phyloP scores from a whole-genome alignment of 257 asterid species.

The Petunia axillaris region DNA sequence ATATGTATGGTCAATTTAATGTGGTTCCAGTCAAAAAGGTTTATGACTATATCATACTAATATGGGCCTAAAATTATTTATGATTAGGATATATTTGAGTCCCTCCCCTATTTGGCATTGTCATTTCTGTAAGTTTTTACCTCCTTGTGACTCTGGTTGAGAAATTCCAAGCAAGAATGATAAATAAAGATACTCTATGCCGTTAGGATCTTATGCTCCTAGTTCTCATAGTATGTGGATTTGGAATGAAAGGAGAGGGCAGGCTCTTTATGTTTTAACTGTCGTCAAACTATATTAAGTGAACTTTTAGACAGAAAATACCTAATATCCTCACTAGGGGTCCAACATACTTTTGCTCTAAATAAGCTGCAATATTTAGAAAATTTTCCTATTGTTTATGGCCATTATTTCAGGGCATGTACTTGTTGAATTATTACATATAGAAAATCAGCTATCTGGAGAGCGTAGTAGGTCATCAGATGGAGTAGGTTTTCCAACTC shows the following conservation, averaged over 20 bases:
- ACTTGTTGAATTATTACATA: neutral
- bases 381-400: neutral
- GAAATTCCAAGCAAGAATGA: neutral
- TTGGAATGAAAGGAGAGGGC: too few relatives aligned
- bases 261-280: neutral
- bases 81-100: constrained; percentile 26
- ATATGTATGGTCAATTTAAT: constrained; percentile 23
- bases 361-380: neutral
- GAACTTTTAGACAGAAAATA: too few relatives aligned
- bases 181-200: neutral
- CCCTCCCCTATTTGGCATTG: neutral
- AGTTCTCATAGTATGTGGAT: neutral
- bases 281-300: too few relatives aligned
- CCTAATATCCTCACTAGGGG: neutral
- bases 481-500: constrained; percentile 53
- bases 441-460: constrained; percentile 19
- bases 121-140: constrained; percentile 20
- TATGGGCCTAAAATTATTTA: constrained; percentile 29
- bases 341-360: neutral
- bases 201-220: neutral
- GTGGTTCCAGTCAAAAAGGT: constrained; percentile 31
- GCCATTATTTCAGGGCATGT: neutral
- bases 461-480: constrained; percentile 36
- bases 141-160: neutral
- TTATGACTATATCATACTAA: constrained; percentile 30